These are phyloP conservation scores for Prototheca stagnorum DNA, from an alignment of 163 green algal genomes.

Conservation along the genomic window DNA sequence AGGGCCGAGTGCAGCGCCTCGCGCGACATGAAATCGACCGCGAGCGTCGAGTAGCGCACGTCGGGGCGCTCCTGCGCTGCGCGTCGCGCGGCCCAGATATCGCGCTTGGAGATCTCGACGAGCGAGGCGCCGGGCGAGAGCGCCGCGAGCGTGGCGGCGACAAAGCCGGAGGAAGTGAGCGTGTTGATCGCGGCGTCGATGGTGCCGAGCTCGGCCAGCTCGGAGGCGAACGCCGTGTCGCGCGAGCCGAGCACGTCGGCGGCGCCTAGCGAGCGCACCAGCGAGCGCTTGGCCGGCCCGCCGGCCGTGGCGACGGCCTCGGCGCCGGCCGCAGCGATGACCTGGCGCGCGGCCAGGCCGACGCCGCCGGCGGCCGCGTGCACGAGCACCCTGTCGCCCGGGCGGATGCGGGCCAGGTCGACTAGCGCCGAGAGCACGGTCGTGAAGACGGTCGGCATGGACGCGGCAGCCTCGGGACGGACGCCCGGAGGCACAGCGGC, in stretches of 20 bases:
- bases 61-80: constrained; percentile 58
- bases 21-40: constrained; percentile 66
- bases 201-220: constrained; percentile 16
- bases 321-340: constrained; percentile 9
- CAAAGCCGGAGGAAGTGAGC: constrained; percentile 64
- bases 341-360: constrained; percentile 51
- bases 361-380: constrained; percentile 59
- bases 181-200: constrained; percentile 47
- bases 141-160: constrained; percentile 40
- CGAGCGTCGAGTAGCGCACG: constrained; percentile 51
- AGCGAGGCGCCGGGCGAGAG: constrained; percentile 35
- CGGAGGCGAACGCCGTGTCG: constrained; percentile 35
- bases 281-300: constrained; percentile 44
- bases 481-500: constrained; percentile 30
- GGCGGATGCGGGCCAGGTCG: not conserved
- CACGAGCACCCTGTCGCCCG: constrained; percentile 36
- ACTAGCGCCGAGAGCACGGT: constrained; percentile 21
- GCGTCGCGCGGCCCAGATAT: constrained; percentile 55
- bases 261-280: constrained; percentile 43
- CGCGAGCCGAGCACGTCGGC: constrained; percentile 29
- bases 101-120: constrained; percentile 83
- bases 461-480: constrained; percentile 20
- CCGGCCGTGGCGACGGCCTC: constrained; percentile 47
- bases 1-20: constrained; percentile 33
- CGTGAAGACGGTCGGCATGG: constrained; percentile 33